Percentiles rank a stretch among this genome's conserved stretches.
These are phyloP conservation scores for Rhododendron griersonianum DNA, from an alignment of 148 eudicot genomes.

Conservation along the genomic window DNA sequence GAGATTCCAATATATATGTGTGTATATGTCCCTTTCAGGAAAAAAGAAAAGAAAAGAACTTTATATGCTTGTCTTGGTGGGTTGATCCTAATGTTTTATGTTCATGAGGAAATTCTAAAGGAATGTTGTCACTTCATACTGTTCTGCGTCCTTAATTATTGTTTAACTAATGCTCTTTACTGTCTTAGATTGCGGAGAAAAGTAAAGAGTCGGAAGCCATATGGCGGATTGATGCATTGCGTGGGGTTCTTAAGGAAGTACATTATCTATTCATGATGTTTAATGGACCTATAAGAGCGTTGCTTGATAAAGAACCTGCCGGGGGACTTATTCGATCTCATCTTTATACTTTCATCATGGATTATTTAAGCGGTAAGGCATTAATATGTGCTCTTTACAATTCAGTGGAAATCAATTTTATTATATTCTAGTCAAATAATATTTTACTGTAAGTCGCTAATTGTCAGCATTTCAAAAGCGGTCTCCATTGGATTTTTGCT, in stretches of 20 bases:
- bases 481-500: constrained; percentile 88
- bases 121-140: not conserved
- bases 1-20: not conserved
- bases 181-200: constrained; percentile 78
- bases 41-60: not conserved
- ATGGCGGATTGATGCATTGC: constrained; percentile 81
- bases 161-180: constrained; percentile 5
- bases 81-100: not conserved
- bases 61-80: not conserved
- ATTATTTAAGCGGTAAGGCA: constrained; percentile 78
- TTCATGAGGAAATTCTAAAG: not conserved
- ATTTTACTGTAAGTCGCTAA: constrained; percentile 71
- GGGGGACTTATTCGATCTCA: constrained; percentile 74
- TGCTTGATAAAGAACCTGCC: constrained; percentile 77
- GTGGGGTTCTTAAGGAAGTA: constrained; percentile 80
- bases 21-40: not conserved
- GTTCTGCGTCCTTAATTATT: not conserved
- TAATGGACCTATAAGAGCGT: constrained; percentile 67
- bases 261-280: constrained; percentile 90
- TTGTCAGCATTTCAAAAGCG: constrained; percentile 95
- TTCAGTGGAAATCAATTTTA: constrained; percentile 15
- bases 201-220: constrained; percentile 65
- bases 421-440: constrained; percentile 31
- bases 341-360: constrained; percentile 67
- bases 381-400: not conserved